A percentile compares a stretch with the other conserved stretches of the same genome.
phyloP scores from a whole-genome alignment of 2,329 filamentous ascomycete species.

The Hypoxylon sp. region DNA sequence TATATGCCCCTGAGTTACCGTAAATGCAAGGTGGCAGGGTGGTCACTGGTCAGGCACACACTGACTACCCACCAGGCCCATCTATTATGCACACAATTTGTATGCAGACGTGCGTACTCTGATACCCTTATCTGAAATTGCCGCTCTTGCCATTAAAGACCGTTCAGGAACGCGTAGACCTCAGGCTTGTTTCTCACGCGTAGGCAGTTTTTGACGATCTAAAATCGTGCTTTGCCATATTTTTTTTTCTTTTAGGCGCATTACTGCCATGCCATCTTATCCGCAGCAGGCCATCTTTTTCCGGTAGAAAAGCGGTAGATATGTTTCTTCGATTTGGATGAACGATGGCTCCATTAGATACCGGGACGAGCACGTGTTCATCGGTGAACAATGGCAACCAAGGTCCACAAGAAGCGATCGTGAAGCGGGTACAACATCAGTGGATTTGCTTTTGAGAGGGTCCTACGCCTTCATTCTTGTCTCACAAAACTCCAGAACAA shows the following conservation, averaged over 20 bases:
- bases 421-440: constrained; percentile 13
- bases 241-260: constrained; percentile 1
- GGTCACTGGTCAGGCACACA: constrained; percentile 30
- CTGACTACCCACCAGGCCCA: constrained; percentile 17
- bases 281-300: constrained; percentile 9
- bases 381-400: constrained; percentile 7
- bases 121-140: constrained; percentile 21
- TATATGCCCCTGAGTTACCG: constrained; percentile 29
- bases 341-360: constrained; percentile 5
- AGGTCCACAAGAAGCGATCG: constrained; percentile 19
- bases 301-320: constrained; percentile 1
- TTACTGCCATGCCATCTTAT: constrained; percentile 1
- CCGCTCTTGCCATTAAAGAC: constrained; percentile 31
- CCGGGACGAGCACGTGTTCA: neutral
- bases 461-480: constrained; percentile 10
- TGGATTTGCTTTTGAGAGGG: neutral
- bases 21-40: constrained; percentile 17
- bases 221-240: constrained; percentile 15
- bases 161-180: constrained; percentile 30
- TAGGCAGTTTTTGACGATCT: constrained; percentile 33
- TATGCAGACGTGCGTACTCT: constrained; percentile 17
- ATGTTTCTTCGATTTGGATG: constrained; percentile 3
- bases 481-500: constrained; percentile 26
- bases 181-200: constrained; percentile 28
- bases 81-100: constrained; percentile 38